Conservation (phyloP, 805 yeast genomes). For the Ogataea methanolica region DNA sequence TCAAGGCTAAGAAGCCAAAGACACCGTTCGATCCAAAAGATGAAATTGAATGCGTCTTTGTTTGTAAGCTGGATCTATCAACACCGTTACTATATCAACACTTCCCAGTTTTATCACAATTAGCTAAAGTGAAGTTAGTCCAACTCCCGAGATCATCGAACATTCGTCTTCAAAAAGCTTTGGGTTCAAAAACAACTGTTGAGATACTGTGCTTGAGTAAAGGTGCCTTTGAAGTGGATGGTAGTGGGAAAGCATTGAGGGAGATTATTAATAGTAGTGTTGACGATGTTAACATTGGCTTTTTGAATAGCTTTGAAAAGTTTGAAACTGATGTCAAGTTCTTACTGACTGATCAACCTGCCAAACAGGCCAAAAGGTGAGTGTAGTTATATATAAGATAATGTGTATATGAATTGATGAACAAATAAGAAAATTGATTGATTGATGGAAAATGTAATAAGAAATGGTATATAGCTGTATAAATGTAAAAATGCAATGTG, state of each 20-base stretch:
- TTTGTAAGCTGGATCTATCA: conserved; percentile 40
- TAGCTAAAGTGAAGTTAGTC: conserved; percentile 52
- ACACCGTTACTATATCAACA: conserved; percentile 50
- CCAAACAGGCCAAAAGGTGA: conserved; percentile 6
- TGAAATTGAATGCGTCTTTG: conserved; percentile 43
- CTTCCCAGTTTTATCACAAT: conserved; percentile 51
- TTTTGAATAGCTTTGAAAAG: conserved; percentile 14
- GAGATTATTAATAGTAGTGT: conserved; percentile 15
- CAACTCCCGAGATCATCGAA: conserved; percentile 50
- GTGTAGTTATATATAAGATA: too few species aligned
- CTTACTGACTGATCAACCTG: conserved; percentile 43
- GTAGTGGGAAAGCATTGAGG: conserved; percentile 4
- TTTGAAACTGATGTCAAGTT: conserved; percentile 33
- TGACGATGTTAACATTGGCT: conserved; percentile 22
- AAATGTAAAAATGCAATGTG: background rate
- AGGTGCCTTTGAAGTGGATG: conserved; percentile 6
- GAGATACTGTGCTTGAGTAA: conserved; percentile 18
- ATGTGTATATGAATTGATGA: conserved; percentile 20
- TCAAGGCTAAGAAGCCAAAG: conserved; percentile 39
- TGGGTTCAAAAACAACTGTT: conserved; percentile 8
- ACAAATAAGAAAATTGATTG: conserved; percentile 16
- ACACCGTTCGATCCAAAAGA: conserved; percentile 2
- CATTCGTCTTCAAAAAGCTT: conserved; percentile 11
- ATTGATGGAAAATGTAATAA: background rate
- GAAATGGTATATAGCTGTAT: background rate